Conservation (phyloP, 108 stramenopile species). For the Parietichytrium sp. region DNA sequence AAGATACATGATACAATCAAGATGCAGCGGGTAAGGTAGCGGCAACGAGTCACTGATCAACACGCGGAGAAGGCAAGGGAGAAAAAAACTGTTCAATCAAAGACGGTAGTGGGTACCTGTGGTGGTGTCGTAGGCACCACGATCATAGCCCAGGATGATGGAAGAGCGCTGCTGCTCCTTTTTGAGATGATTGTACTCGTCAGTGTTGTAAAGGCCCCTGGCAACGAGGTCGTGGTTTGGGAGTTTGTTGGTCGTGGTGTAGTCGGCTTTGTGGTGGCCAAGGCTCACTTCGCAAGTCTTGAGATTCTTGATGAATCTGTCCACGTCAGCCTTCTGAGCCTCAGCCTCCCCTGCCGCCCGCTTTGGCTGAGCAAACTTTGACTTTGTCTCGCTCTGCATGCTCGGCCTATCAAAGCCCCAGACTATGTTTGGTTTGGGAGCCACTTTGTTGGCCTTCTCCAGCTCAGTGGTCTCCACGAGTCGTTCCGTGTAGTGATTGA, state of each 20-base stretch:
- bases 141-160: slow-evolving; percentile 20
- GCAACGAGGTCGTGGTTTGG: neutral
- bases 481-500: neutral
- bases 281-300: neutral
- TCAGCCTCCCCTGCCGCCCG: neutral
- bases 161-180: neutral
- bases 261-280: neutral
- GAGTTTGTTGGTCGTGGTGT: neutral
- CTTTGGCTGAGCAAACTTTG: neutral
- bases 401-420: neutral
- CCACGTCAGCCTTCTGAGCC: neutral
- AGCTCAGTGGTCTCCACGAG: neutral
- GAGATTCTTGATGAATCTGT: neutral
- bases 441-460: neutral
- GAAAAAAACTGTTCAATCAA: too few relatives aligned
- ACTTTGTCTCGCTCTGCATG: neutral
- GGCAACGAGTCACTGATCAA: too few relatives aligned
- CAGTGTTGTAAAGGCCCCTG: neutral
- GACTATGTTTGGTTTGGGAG: neutral
- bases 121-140: too few relatives aligned
- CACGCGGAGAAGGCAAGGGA: too few relatives aligned
- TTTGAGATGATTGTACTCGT: too few relatives aligned
- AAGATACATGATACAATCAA: too few relatives aligned
- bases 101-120: too few relatives aligned
- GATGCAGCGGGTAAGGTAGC: too few relatives aligned